Percentiles rank a stretch among this genome's conserved stretches.
These are phyloP conservation scores for Mycena leptocephala DNA, from an alignment of 768 basidiomycete species.

Conservation along the genomic window DNA sequence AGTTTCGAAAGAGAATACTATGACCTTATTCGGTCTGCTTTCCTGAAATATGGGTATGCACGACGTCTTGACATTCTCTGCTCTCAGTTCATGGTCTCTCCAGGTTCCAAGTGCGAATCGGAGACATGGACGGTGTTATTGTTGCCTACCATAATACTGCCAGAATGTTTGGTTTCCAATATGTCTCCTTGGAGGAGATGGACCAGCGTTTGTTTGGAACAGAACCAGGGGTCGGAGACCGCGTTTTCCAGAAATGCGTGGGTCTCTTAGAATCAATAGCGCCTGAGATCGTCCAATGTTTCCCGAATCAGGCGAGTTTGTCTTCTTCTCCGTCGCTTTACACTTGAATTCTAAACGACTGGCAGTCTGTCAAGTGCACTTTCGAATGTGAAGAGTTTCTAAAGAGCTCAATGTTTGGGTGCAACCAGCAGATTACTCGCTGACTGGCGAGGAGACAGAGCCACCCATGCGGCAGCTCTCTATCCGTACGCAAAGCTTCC, in stretches of 20 bases:
- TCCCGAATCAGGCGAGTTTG: conserved; percentile 76
- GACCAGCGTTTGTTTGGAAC: conserved; percentile 84
- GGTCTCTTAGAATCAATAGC: conserved; percentile 78
- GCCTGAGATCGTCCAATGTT: conserved; percentile 69
- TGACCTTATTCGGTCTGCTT: conserved; percentile 94
- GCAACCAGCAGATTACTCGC: conserved; percentile 69
- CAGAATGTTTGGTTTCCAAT: conserved; percentile 94
- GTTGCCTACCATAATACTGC: conserved; percentile 92
- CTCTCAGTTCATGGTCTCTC: conserved; percentile 5
- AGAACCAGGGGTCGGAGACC: conserved; percentile 70
- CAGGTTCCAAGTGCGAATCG: conserved; percentile 96
- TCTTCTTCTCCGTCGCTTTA: background rate
- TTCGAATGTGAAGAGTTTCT: conserved; percentile 69
- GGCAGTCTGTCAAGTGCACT: conserved; percentile 71
- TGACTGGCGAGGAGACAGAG: conserved; percentile 49
- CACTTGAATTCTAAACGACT: conserved; percentile 7
- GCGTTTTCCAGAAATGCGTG: conserved; percentile 85
- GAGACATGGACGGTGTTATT: conserved; percentile 96
- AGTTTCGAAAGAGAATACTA: conserved; percentile 97
- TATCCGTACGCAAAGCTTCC: conserved; percentile 63
- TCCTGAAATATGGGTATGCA: conserved; percentile 90
- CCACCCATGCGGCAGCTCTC: conserved; percentile 73
- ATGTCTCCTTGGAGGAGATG: conserved; percentile 90
- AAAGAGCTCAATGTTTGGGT: conserved; percentile 76
- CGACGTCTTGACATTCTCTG: background rate